Conservation (phyloP, 768 basidiomycete species). For the Hemileccinum impolitum region DNA sequence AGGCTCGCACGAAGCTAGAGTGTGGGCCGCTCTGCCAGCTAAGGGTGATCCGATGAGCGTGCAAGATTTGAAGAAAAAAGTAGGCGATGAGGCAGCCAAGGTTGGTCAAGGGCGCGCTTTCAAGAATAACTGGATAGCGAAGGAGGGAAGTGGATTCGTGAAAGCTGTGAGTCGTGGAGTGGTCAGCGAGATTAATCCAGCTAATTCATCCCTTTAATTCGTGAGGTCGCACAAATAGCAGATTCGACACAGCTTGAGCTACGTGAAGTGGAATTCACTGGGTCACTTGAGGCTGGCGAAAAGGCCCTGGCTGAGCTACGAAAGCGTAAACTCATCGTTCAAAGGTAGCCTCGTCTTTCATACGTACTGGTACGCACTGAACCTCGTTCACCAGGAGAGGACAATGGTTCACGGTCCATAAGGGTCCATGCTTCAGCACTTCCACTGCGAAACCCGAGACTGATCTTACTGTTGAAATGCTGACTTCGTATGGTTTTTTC, state of each 20-base stretch:
- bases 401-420: constrained; percentile 88
- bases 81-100: constrained; percentile 88
- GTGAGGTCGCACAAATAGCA: constrained; percentile 59
- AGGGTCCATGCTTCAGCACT: constrained; percentile 85
- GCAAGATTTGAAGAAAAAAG: constrained; percentile 63
- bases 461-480: constrained; percentile 93
- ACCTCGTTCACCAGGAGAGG: constrained; percentile 62
- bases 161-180: constrained; percentile 60
- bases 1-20: constrained; percentile 94
- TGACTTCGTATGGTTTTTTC: constrained; percentile 64
- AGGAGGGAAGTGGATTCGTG: constrained; percentile 84
- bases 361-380: constrained; percentile 2
- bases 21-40: constrained; percentile 79
- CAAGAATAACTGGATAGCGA: constrained; percentile 95
- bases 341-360: constrained; percentile 51
- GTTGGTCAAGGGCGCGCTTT: constrained; percentile 95
- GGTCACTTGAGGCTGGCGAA: constrained; percentile 71
- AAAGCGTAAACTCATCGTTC: constrained; percentile 85
- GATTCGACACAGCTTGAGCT: constrained; percentile 78
- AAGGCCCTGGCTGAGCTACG: constrained; percentile 81
- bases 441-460: constrained; percentile 93
- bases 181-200: neutral
- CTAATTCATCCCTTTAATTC: constrained; percentile 3
- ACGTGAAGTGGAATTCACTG: constrained; percentile 67
- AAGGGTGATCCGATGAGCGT: constrained; percentile 66